These are phyloP conservation scores for Zea mays DNA, from an alignment of 176 grass and related monocot species.

Conservation along the genomic window Zm-B73-REFERENCE-NAM-5.0 NC_050100.1:226033501-226034000, in stretches of 20 bases:
- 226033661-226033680: neutral
- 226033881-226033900: neutral
- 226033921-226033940: too few species aligned
- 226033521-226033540: too few species aligned
- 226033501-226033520: too few species aligned
- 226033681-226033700: neutral
- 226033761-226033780: neutral
- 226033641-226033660: neutral
- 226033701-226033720: neutral
- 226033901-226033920: neutral
- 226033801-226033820: constrained; percentile 3
- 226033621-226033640: neutral
- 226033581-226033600: too few species aligned
- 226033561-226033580: too few species aligned
- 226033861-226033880: too few species aligned
- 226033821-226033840: constrained; percentile 5
- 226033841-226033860: neutral
- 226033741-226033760: neutral
- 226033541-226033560: neutral
- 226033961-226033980: neutral
- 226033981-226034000: constrained; percentile 52
- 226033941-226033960: too few species aligned
- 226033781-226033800: neutral
- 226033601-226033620: too few species aligned
- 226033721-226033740: neutral